Evolutionary conservation across 129 eudicot genomes (phyloP), one percentile per base, ranked within the genome.

Genomic region (Flaveria linearis): DNA sequence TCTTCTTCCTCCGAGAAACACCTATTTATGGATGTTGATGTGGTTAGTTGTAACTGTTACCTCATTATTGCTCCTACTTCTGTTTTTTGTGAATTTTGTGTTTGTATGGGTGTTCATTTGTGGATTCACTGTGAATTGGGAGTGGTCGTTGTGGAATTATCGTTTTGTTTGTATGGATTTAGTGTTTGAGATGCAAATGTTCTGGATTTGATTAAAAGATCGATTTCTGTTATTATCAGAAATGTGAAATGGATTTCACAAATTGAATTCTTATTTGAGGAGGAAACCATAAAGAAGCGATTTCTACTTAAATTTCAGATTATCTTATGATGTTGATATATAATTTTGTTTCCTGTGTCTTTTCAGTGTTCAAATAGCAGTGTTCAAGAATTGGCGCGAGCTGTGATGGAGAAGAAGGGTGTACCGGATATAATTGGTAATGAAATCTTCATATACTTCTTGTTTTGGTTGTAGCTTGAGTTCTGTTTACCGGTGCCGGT

Each of bases 341-440:
- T 57, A 28, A 69, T 71, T 26, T 47, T 50, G 56, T 73, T 67
- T 63, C 2, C 4, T 33, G 52, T 60, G 65, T 60, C 0, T 68
- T 25, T 69, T 49, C 57, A 94, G 97, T 85, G 90, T 75, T 88
- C 89, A 9, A 80, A 94, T 76, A 84, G 85, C 81, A 89, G 93
- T 70, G 98, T 94, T 25, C 82, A 89, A 78, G 97, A 88, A 78
- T 72, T 94, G 49, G 96, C 98, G 26, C 87, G 85, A 51, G 76
- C 78, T 28, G 87, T 94, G 68, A 85, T 94, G 87, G 98, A 91
- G 67, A 91, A 91, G 90, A 91, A 91, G 77, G 82, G 84, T 20
- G 87, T 91, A 72, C 98, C 98, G 17, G 97, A 94, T 83, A 91
- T 94, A 46, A 87, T 94, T 55, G 98, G 98, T 90, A 84, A 50